Percentiles rank a stretch among this genome's conserved stretches.
Conservation (phyloP, 352 stramenopile genomes). For the Phytophthora pistaciae region DNA sequence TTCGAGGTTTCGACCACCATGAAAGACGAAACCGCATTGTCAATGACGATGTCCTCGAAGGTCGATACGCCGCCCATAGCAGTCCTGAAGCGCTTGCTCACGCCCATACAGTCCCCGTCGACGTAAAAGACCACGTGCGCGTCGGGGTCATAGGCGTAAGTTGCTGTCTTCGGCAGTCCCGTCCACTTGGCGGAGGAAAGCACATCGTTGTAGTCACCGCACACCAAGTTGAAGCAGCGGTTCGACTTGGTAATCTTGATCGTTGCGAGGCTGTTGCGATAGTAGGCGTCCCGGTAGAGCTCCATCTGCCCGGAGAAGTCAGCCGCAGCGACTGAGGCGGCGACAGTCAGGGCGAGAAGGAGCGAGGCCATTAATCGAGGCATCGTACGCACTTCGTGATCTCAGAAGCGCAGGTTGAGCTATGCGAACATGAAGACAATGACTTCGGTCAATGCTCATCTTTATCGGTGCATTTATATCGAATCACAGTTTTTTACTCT, state of each 20-base stretch:
- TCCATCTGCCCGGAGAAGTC: conserved; percentile 15
- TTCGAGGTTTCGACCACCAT: conserved; percentile 26
- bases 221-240: conserved; percentile 29
- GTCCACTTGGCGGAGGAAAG: conserved; percentile 28
- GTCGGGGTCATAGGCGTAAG: conserved; percentile 1
- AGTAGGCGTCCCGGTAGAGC: conserved; percentile 25
- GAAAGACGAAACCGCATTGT: conserved; percentile 20
- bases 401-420: not conserved
- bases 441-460: not conserved
- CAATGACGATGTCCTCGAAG: conserved; percentile 18
- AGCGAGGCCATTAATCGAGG: not conserved
- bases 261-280: conserved; percentile 7
- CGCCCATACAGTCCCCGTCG: conserved; percentile 9
- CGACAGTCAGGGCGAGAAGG: not conserved
- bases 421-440: not conserved
- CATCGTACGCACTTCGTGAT: not conserved
- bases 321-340: not conserved
- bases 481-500: no score
- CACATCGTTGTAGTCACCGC: conserved; percentile 11
- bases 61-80: not conserved
- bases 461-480: not conserved
- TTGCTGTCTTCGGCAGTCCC: conserved; percentile 9
- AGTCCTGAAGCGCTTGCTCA: conserved; percentile 20
- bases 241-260: conserved; percentile 20
- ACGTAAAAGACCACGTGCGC: conserved; percentile 24